phyloP scores from a whole-genome alignment of 306 rosid species.

The Malus asiatica region DNA sequence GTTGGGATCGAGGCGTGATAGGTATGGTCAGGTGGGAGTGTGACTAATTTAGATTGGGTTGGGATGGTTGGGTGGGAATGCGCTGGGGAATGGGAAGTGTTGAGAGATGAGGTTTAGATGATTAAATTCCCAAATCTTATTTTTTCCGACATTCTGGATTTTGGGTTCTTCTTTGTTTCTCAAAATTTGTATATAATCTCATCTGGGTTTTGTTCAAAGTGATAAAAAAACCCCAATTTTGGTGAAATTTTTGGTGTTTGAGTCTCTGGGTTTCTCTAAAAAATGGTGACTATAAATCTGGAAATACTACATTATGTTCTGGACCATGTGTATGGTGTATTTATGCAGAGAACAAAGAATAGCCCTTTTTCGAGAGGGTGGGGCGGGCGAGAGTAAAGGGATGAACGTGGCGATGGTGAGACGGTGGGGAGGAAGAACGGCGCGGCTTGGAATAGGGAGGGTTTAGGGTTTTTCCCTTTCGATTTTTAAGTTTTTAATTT shows the following conservation, averaged over 20 bases:
- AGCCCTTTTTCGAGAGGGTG: constrained; percentile 88
- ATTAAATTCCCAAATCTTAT: not conserved
- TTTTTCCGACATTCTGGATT: too few relatives aligned
- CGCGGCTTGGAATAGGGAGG: too few relatives aligned
- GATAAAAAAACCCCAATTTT: not conserved
- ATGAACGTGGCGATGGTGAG: too few relatives aligned
- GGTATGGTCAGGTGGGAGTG: too few relatives aligned
- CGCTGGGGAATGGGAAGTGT: too few relatives aligned
- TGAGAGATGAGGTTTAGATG: not conserved
- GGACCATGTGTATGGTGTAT: constrained; percentile 87
- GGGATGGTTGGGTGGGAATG: too few relatives aligned
- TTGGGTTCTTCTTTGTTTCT: not conserved
- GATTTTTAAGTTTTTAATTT: too few relatives aligned
- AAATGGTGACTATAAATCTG: constrained; percentile 68
- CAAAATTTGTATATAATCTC: not conserved
- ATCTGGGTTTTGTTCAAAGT: constrained; percentile 5
- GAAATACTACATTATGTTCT: constrained; percentile 83
- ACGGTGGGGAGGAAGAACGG: too few relatives aligned
- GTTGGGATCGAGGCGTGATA: too few relatives aligned
- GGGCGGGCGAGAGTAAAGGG: constrained; percentile 44
- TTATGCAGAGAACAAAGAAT: constrained; percentile 71
- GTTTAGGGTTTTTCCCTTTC: too few relatives aligned
- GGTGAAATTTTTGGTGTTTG: not conserved
- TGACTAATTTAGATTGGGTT: too few relatives aligned
- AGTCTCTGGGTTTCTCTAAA: constrained; percentile 9